These are phyloP conservation scores for Prunus persica DNA, from an alignment of 306 rosid species.

Conservation along the genomic window DNA sequence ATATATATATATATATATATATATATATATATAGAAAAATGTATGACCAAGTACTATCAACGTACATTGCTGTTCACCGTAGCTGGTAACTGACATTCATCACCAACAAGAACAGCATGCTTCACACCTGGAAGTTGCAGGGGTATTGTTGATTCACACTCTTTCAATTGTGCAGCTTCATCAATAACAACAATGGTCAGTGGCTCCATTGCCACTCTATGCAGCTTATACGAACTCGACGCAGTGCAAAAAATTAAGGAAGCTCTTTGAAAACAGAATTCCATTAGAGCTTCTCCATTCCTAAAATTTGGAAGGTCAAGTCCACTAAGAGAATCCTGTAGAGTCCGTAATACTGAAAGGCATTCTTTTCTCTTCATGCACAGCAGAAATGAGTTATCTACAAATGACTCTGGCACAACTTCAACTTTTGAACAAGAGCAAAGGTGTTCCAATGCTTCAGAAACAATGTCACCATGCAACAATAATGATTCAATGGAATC, in stretches of 20 bases:
- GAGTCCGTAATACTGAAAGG: slow-evolving; percentile 34
- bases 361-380: slow-evolving; percentile 37
- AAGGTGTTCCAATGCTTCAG: slow-evolving; percentile 38
- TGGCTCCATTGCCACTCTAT: slow-evolving; percentile 42
- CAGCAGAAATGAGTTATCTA: slow-evolving; percentile 16
- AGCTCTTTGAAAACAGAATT: slow-evolving; percentile 56
- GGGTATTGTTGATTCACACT: slow-evolving; percentile 77
- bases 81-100: slow-evolving; percentile 77
- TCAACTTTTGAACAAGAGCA: slow-evolving; percentile 29
- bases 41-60: background rate
- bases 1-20: no score
- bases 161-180: slow-evolving; percentile 80
- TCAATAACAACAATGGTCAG: slow-evolving; percentile 56
- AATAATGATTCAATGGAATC: slow-evolving; percentile 39
- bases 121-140: slow-evolving; percentile 49
- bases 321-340: slow-evolving; percentile 37
- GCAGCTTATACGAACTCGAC: slow-evolving; percentile 60
- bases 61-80: slow-evolving; percentile 60
- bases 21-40: no score
- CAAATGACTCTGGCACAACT: slow-evolving; percentile 14
- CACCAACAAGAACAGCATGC: slow-evolving; percentile 74
- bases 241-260: slow-evolving; percentile 66
- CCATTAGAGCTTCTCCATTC: slow-evolving; percentile 18
- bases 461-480: slow-evolving; percentile 27
- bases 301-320: slow-evolving; percentile 42